Evolutionary conservation across 2,329 filamentous ascomycete species (phyloP).

Genomic region (Aspergillus tubingensis): DNA sequence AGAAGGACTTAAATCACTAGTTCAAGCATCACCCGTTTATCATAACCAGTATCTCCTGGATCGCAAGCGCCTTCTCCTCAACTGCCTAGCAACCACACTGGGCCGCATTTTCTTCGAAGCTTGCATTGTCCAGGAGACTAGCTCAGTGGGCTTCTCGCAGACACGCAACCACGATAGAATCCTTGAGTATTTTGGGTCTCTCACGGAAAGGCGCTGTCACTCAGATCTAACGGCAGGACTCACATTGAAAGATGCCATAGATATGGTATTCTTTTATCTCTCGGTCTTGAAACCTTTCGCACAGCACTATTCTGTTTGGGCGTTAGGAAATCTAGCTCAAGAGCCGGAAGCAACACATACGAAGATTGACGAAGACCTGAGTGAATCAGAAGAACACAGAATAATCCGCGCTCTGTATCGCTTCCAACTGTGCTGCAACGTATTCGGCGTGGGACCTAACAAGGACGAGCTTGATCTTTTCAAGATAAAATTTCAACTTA

Average conservation of each 20-base stretch:
- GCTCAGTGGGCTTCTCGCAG: background rate
- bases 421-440: constrained; percentile 14
- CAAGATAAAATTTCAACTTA: too few species aligned
- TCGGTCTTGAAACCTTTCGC: constrained; percentile 19
- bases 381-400: constrained; percentile 11
- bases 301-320: constrained; percentile 10
- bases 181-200: too few species aligned
- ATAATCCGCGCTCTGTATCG: constrained; percentile 17
- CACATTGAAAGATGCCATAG: too few species aligned
- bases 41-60: background rate
- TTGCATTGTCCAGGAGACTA: constrained; percentile 5
- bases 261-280: constrained; percentile 8
- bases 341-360: background rate
- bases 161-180: too few species aligned
- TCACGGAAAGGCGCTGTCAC: too few species aligned
- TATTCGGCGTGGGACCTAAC: too few species aligned
- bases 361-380: background rate
- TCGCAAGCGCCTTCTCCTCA: background rate
- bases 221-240: too few species aligned
- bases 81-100: background rate
- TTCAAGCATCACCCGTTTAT: background rate
- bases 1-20: background rate
- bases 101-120: constrained; percentile 11
- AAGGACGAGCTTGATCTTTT: too few species aligned
- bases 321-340: constrained; percentile 11